Evolutionary conservation across 2,329 filamentous ascomycete species (phyloP).

Genomic region (Metarhizium rileyi): DNA sequence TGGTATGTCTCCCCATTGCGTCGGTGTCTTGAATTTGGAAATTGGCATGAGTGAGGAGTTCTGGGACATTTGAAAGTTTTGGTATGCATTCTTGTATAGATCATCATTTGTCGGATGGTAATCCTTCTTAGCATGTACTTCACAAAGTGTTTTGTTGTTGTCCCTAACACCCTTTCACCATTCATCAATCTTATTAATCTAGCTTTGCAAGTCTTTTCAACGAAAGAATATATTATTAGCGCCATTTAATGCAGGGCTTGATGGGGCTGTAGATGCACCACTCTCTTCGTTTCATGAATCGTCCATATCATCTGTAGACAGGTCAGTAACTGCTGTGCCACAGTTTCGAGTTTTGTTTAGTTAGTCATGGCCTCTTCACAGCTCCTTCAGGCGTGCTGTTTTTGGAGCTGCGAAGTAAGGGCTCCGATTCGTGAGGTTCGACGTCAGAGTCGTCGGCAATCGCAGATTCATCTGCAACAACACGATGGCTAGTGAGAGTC

Average conservation of each 20-base stretch:
- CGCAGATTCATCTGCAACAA: conserved; percentile 15
- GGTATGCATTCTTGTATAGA: neutral
- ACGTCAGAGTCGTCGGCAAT: conserved; percentile 14
- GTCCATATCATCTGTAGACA: neutral
- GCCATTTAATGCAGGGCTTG: neutral
- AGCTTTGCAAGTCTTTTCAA: neutral
- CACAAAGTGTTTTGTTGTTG: no score
- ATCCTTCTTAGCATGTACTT: no score
- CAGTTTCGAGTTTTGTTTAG: no score
- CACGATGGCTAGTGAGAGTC: conserved; percentile 10
- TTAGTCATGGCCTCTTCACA: neutral
- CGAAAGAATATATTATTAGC: neutral
- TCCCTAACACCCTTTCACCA: no score
- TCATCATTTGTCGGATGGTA: neutral
- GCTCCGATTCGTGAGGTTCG: conserved; percentile 8
- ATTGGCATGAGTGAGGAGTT: conserved; percentile 9
- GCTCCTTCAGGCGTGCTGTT: conserved; percentile 1
- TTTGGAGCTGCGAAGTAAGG: conserved; percentile 10
- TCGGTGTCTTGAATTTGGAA: neutral
- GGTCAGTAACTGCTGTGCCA: no score
- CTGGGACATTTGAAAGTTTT: neutral
- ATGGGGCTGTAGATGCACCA: neutral
- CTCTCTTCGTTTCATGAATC: neutral
- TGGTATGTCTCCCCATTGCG: neutral
- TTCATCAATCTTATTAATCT: neutral